Evolutionary conservation across 208 protist genomes (phyloP).

Genomic region (Strigomonas culicis): DNA sequence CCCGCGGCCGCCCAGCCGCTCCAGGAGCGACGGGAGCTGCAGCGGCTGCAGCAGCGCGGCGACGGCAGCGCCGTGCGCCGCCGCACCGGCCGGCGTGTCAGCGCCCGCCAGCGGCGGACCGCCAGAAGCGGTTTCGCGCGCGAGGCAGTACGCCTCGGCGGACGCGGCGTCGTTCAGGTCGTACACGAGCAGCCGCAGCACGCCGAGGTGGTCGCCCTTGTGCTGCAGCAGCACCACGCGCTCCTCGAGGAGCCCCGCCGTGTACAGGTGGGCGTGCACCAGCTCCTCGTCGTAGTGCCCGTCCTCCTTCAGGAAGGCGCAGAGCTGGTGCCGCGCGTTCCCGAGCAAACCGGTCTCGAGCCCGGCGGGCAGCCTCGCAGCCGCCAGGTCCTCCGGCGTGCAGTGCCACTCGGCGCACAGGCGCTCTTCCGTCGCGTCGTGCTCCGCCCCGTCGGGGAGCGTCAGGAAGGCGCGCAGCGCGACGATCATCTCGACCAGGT

Average conservation of each 20-base stretch:
- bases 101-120: neutral
- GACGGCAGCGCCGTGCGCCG: neutral
- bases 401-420: neutral
- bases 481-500: slow-evolving; percentile 1
- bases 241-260: slow-evolving; percentile 33
- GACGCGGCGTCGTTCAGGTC: slow-evolving; percentile 29
- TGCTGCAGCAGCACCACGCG: slow-evolving; percentile 31
- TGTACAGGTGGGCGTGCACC: slow-evolving; percentile 27
- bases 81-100: neutral
- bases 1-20: neutral
- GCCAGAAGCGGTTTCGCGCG: neutral
- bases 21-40: neutral
- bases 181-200: slow-evolving; percentile 40
- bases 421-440: neutral
- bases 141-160: slow-evolving; percentile 46
- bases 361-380: slow-evolving; percentile 5
- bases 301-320: slow-evolving; percentile 29
- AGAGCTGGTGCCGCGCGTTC: slow-evolving; percentile 27
- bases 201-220: slow-evolving; percentile 40
- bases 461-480: slow-evolving; percentile 14
- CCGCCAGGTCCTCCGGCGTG: neutral
- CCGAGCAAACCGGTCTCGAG: slow-evolving; percentile 30
- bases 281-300: slow-evolving; percentile 30
- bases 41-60: neutral
- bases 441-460: neutral